Percentiles rank a stretch among this genome's conserved stretches.
phyloP scores from a whole-genome alignment of 768 basidiomycete genomes.

The Pseudohyphozyma bogoriensis region DNA sequence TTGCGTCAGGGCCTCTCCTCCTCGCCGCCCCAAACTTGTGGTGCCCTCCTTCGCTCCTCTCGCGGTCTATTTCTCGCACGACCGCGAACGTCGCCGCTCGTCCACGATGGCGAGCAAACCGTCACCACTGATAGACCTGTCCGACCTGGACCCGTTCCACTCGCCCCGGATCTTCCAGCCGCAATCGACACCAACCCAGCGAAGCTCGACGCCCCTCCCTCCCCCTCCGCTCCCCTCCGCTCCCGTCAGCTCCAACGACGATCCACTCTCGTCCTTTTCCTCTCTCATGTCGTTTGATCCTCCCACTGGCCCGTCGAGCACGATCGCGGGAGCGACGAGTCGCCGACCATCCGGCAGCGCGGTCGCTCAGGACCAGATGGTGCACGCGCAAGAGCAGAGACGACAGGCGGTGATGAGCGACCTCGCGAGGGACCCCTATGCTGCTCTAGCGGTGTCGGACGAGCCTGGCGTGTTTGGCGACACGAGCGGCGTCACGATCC shows the following conservation, averaged over 20 bases:
- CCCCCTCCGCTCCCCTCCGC: background rate
- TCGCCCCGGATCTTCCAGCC: background rate
- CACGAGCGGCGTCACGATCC: background rate
- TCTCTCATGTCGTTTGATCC: background rate
- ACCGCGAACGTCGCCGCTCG: too few relatives aligned
- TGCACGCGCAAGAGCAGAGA: background rate
- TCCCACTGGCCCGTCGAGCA: background rate
- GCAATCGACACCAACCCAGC: background rate
- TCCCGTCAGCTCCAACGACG: background rate
- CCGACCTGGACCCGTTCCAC: constrained; percentile 14
- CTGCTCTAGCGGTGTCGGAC: background rate
- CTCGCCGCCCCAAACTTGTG: too few relatives aligned
- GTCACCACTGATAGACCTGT: constrained; percentile 4
- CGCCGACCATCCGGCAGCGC: background rate
- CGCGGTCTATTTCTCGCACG: too few relatives aligned
- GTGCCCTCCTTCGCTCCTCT: too few relatives aligned
- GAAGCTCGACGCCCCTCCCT: background rate
- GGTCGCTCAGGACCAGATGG: background rate
- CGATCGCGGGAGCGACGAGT: too few relatives aligned
- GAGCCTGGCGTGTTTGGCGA: background rate
- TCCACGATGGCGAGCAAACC: background rate
- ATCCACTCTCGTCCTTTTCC: background rate
- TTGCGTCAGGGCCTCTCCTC: too few relatives aligned
- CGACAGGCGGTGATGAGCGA: constrained; percentile 2
- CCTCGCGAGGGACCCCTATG: constrained; percentile 7